Evolutionary conservation across 768 basidiomycete genomes (phyloP), one percentile per base, ranked within the genome.

Genomic region (Tylopilus balloui): DNA sequence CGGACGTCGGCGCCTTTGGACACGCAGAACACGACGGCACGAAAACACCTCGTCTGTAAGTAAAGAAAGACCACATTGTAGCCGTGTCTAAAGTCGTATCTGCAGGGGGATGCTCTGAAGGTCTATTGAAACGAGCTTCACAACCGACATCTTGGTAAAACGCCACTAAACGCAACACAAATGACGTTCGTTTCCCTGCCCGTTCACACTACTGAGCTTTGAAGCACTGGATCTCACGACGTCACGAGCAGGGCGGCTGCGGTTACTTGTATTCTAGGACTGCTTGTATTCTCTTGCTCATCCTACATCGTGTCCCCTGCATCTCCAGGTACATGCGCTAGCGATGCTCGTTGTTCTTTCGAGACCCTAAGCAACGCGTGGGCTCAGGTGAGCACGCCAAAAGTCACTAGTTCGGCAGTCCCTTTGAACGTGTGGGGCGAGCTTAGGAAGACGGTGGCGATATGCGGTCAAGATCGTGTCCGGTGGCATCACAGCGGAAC

Each of bases 351-450:
- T 44, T 32, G 38, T 46, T 37, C 27, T 20, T 46, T 45, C 14
- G 43, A 35, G 15, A 3, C 34, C 19, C 28, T 21, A 32, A 19
- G 19, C 14, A 23, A 32, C 21, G 5, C 9, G 11, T 20, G 10
- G 29, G 13, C 55, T 54, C 31, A 15, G 29, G 34, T 21, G 35
- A 15, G n/a, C 35, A 31, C 19, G 23, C 46, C 32, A 31, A 2
- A 10, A 9, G 2, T 19, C 23, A 46, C 48, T 20, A 20, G 34
- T 54, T 51, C 50, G 35, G 50, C 19, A 31, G 7, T 54, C 45
- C 49, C 44, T 39, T 53, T 53, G 12, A 36, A 17, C 24, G 31
- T 9, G 41, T 36, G 24, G 7, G 28, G 24, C 4, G 8, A 11
- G 28, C 9, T 21, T n/a, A 24, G 24, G 6, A 28, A n/a, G 31